Evolutionary conservation across 176 grass and related monocot genomes (phyloP), one percentile per base, ranked within the genome.

Genomic region (Oryza glumipatula): DNA sequence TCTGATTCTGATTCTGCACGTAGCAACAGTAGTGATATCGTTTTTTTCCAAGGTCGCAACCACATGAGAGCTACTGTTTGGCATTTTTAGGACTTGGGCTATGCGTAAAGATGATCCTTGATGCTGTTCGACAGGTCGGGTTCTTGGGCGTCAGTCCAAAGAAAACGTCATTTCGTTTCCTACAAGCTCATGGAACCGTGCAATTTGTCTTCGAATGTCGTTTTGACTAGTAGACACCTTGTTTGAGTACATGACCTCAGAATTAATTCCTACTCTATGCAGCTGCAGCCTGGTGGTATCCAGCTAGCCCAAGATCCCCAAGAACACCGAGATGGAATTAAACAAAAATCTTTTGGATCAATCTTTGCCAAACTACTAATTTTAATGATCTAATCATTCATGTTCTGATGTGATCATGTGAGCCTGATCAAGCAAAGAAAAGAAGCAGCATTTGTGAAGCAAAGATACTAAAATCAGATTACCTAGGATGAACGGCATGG

Each of bases 401-500:
- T 8, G 39, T 41, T 1, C 39, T 7, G 7, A 41, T 41, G 10
- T 23, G 44, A 72, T 7, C 39, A 3, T 72, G 9, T 39, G 19
- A 43, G 11, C 69, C 19, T 22, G 69, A 23, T 56, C 10, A 30
- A 21, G 33, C 22, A 8, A 33, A 54, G 51, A 7, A 65, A 8
- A 63, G 65, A 1, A 61, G 21, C 22, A 58, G 41, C 61, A 60
- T 6, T 14, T 54, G 1, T 28, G n/a, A 82, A 10, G 39, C 7
- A 56, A 56, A 48, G 10, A 10, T 41, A 41, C 1, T 41, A 41
- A 41, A 24, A 56, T 68, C 36, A 65, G 23, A 13, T 79, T 36
- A 94, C 94, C 89, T 48, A 97, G 85, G 75, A 97, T 94, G 76
- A 97, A 94, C 81, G 94, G 94, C 94, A 97, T 97, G 76, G 92